A percentile compares a stretch with the other conserved stretches of the same genome.
These are phyloP conservation scores for Fagus sylvatica DNA, from an alignment of 306 rosid species.

Conservation along the genomic window DNA sequence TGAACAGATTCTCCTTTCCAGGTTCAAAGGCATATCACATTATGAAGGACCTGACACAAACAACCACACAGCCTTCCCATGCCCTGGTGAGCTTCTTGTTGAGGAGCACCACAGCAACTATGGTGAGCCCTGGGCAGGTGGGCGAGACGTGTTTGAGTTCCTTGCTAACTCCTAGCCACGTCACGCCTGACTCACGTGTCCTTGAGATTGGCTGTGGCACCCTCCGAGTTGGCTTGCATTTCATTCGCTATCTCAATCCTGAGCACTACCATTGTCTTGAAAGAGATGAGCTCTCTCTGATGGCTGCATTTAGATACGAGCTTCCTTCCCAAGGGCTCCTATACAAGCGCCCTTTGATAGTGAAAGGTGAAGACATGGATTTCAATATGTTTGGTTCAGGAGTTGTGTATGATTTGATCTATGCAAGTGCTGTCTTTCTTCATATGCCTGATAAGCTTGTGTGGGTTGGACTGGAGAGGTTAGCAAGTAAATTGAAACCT, in stretches of 20 bases:
- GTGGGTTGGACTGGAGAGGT: constrained; percentile 77
- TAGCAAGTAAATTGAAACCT: constrained; percentile 64
- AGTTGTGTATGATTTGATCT: constrained; percentile 63
- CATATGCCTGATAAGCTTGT: constrained; percentile 92
- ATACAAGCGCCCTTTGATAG: constrained; percentile 75
- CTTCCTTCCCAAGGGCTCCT: constrained; percentile 93
- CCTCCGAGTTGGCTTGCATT: constrained; percentile 90
- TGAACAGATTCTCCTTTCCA: constrained; percentile 11
- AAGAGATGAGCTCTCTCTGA: constrained; percentile 85
- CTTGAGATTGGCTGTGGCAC: constrained; percentile 96
- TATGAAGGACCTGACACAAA: constrained; percentile 56
- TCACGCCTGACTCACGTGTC: constrained; percentile 56
- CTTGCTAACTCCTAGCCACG: constrained; percentile 63
- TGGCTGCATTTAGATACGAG: constrained; percentile 87
- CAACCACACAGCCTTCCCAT: constrained; percentile 77
- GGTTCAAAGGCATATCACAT: constrained; percentile 90
- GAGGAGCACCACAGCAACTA: constrained; percentile 96
- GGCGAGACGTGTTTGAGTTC: constrained; percentile 85
- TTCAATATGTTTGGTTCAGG: constrained; percentile 60
- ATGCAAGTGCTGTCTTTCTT: constrained; percentile 95
- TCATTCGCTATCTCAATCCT: constrained; percentile 68
- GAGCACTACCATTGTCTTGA: constrained; percentile 81
- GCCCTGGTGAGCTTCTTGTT: constrained; percentile 88
- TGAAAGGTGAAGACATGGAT: constrained; percentile 83
- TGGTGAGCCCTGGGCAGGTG: constrained; percentile 98